phyloP scores from a whole-genome alignment of 768 basidiomycete genomes.

The Psilocybe cyanescens region DNA sequence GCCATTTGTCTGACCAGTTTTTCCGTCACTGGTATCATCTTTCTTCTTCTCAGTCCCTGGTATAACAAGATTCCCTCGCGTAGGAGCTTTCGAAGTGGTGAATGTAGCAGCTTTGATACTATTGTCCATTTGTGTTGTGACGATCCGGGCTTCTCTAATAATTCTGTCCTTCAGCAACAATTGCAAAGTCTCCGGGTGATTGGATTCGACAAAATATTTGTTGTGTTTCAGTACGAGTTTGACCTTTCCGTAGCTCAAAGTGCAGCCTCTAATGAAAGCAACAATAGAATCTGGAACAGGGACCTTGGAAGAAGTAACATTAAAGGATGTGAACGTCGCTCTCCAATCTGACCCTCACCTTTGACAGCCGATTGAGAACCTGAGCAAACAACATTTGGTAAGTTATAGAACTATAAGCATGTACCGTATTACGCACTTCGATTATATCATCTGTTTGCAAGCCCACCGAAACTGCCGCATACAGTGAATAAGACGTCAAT shows the following conservation, averaged over 20 bases:
- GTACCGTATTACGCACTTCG: conserved; percentile 65
- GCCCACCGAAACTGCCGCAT: conserved; percentile 98
- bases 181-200: conserved; percentile 92
- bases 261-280: conserved; percentile 89
- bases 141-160: conserved; percentile 84
- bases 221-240: conserved; percentile 98
- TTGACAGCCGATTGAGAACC: conserved; percentile 83
- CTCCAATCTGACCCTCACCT: conserved; percentile 45
- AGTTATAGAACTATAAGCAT: conserved; percentile 25
- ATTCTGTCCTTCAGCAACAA: conserved; percentile 82
- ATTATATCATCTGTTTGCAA: conserved; percentile 98
- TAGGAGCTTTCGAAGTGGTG: conserved; percentile 82
- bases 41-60: conserved; percentile 86
- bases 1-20: conserved; percentile 26
- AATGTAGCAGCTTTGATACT: conserved; percentile 78
- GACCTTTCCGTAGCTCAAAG: conserved; percentile 96
- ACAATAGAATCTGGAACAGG: conserved; percentile 90
- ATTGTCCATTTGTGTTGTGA: conserved; percentile 68
- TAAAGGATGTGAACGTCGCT: conserved; percentile 5
- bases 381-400: conserved; percentile 28
- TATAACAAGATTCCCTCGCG: conserved; percentile 81
- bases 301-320: conserved; percentile 53
- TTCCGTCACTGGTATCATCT: conserved; percentile 39
- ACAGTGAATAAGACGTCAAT: conserved; percentile 95
- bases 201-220: conserved; percentile 96